These are phyloP conservation scores for Heliosperma pusillum DNA, from an alignment of 148 eudicot species.

Conservation along the genomic window DNA sequence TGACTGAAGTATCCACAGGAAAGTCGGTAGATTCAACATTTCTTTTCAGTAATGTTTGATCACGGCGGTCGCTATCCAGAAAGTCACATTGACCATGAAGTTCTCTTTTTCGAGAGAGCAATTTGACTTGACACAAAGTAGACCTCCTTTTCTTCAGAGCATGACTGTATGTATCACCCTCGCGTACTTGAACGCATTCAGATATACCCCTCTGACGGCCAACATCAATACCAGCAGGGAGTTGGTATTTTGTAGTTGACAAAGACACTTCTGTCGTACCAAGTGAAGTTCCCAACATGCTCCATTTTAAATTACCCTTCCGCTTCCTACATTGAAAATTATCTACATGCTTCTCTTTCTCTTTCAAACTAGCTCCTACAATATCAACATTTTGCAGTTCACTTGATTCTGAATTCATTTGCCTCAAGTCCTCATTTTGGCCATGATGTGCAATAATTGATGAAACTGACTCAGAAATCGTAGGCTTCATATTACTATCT, in stretches of 20 bases:
- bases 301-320: constrained; percentile 33
- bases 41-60: constrained; percentile 16
- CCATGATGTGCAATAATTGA: constrained; percentile 27
- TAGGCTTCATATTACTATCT: constrained; percentile 21
- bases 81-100: constrained; percentile 17
- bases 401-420: constrained; percentile 26
- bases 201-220: constrained; percentile 20
- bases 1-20: constrained; percentile 29
- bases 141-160: constrained; percentile 29
- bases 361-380: constrained; percentile 21
- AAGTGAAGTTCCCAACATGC: constrained; percentile 25
- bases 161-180: constrained; percentile 24
- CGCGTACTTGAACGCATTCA: constrained; percentile 24
- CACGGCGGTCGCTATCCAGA: constrained; percentile 21
- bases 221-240: constrained; percentile 23
- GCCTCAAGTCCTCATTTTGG: constrained; percentile 34
- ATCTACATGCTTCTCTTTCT: constrained; percentile 18
- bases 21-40: constrained; percentile 28
- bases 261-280: constrained; percentile 25
- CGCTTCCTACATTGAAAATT: constrained; percentile 27
- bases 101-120: constrained; percentile 34
- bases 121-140: constrained; percentile 31
- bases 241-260: constrained; percentile 22
- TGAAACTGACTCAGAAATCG: constrained; percentile 25
- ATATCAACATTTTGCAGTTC: constrained; percentile 22